Base-by-base conservation (phyloP, 148 eudicot species). In the Fagopyrum tataricum region DNA sequence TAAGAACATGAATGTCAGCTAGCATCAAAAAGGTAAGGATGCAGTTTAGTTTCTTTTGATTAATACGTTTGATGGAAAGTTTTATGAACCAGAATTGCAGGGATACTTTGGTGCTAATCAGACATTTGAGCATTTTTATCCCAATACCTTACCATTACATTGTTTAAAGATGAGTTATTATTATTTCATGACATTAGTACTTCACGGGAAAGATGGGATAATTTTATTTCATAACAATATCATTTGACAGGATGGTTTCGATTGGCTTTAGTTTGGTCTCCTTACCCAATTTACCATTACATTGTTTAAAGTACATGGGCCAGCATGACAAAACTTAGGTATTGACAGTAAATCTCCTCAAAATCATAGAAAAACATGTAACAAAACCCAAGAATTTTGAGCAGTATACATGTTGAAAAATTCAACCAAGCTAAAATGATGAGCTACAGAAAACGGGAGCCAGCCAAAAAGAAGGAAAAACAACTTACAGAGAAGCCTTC, bases 401-500 rank as follows among this genome's bases (percentile, higher is more conserved):
- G 23, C 9, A 20, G 8, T 9, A 1, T 58, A 9, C 20, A 7
- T 53, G 9, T 18, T n/a, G 37, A 58, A 58, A 8, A 58, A 7
- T 23, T 4, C 21, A 58, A 9, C 3, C 7, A 58, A 18, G 13
- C 64, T 58, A 23, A 21, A 58, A 14, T 49, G 55, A 49, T 13
- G 55, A 49, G 61, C 18, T 55, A 55, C 59, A 53, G n/a, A 53
- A 53, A 53, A n/a, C 59, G 18, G 10, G 61, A 55, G 61, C 24
- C 24, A 20, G 20, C 26, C 18, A 55, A 20, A 18, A 49, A 4
- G 17, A 55, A 18, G 61, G 23, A 18, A n/a, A 55, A 55, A 12
- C 55, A 55, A 62, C 68, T 62, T 62, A 62, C 68, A 4, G 68
- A 62, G 12, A 62, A 62, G 2, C 68, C 68, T 62, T 62, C 68